Conservation (phyloP, 164 flowering plant genomes). For the Saururus chinensis region DNA sequence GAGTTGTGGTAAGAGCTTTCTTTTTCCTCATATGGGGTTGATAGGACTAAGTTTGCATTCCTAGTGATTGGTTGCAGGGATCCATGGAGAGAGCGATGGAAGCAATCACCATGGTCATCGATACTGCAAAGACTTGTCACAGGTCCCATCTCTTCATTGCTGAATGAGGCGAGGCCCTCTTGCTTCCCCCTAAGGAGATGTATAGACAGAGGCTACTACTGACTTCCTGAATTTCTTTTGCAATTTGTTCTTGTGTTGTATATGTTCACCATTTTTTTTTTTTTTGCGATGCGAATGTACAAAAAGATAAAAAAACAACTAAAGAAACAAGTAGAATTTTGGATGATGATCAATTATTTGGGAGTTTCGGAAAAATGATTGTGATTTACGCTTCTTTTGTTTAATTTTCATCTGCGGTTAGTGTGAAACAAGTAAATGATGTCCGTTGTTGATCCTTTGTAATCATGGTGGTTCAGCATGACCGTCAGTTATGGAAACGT, state of each 20-base stretch:
- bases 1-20: constrained; percentile 40
- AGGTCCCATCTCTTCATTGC: neutral
- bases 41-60: constrained; percentile 19
- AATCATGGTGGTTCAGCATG: neutral
- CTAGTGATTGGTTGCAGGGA: neutral
- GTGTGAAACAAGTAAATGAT: too few species aligned
- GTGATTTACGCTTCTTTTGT: too few species aligned
- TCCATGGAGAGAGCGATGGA: neutral
- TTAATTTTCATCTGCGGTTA: too few species aligned
- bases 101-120: neutral
- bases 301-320: too few species aligned
- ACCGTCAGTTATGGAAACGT: neutral
- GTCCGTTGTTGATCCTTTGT: too few species aligned
- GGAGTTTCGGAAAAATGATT: neutral
- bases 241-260: neutral
- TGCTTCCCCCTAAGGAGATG: neutral
- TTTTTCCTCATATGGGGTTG: constrained; percentile 58
- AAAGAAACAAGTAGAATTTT: neutral
- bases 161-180: neutral
- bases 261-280: neutral
- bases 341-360: neutral
- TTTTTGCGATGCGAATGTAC: neutral
- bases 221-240: neutral
- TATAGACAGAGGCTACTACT: neutral
- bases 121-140: neutral